Evolutionary conservation across 129 eudicot genomes (phyloP), one percentile per base, ranked within the genome.

Genomic region (Silybum marianum): DNA sequence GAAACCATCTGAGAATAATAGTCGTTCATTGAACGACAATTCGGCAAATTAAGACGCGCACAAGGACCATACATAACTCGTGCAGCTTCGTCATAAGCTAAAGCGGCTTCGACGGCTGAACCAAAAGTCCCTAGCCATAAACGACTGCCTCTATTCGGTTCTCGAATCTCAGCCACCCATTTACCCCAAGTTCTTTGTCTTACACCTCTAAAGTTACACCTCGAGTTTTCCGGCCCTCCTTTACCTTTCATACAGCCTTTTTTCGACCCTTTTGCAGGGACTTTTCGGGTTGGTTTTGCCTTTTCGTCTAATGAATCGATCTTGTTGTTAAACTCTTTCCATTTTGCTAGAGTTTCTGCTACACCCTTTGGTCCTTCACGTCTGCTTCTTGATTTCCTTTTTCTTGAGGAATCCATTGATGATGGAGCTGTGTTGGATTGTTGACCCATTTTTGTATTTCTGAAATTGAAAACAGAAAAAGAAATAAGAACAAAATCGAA

Each of bases 91-190:
- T 95, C 97, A 75, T 95, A 95, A 25, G 99, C 99, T 36, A 78
- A 69, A 9, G 99, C 99, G 21, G 97, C 99, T 71, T 90, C 97
- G 10, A 84, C 10, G 0, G 97, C 97, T 2, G 87, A 90, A 2
- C 82, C 88, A 38, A 88, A 95, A 0, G 99, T 92, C 19, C 99
- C 99, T 5, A 95, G 83, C 99, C 99, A 95, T 10, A 95, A 79
- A 71, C 93, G 86, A 5, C 80, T 87, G 6, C 97, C 95, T 39
- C 90, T 71, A 72, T 95, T 88, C 0, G 99, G 99, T 82, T 90
- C 99, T n/a, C 97, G 84, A 42, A 95, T 91, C 68, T 95, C 99
- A 0, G 97, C 99, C 9, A 95, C 99, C 99, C 99, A 95, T 88
- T 92, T 95, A 2, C 99, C 99, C 97, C 97, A 95, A 6, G 95